These are phyloP conservation scores for Mycosphaerelloides madeirae DNA, from an alignment of 2,329 filamentous ascomycete species.

Conservation along the genomic window DNA sequence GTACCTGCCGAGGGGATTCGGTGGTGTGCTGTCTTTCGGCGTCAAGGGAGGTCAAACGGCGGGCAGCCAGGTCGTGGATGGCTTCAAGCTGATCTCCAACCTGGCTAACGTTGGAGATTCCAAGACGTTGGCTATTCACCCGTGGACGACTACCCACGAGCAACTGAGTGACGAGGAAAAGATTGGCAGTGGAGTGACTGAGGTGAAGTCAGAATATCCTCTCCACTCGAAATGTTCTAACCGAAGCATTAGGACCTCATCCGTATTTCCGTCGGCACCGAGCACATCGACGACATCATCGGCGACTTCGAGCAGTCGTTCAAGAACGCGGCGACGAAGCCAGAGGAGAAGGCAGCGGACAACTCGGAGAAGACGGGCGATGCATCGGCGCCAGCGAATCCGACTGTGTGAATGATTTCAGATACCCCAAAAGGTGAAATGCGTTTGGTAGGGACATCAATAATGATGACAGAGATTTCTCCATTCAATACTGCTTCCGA, in stretches of 20 bases:
- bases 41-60: constrained; percentile 83
- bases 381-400: constrained; percentile 19
- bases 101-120: constrained; percentile 93
- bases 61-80: constrained; percentile 83
- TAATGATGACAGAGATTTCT: too few relatives aligned
- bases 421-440: too few relatives aligned
- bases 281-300: constrained; percentile 97
- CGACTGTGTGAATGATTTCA: constrained; percentile 16
- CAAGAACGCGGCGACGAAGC: constrained; percentile 50
- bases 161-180: constrained; percentile 82
- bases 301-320: constrained; percentile 93
- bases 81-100: constrained; percentile 92
- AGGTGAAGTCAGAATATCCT: constrained; percentile 15
- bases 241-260: constrained; percentile 66
- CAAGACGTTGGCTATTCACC: constrained; percentile 92
- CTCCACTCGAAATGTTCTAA: constrained; percentile 7
- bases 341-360: constrained; percentile 24
- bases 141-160: constrained; percentile 92
- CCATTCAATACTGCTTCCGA: too few relatives aligned
- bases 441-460: too few relatives aligned
- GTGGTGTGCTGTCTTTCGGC: constrained; percentile 88
- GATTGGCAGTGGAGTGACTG: constrained; percentile 70
- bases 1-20: constrained; percentile 79
- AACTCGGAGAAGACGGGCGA: constrained; percentile 25
- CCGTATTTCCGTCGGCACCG: constrained; percentile 89